Conservation (phyloP, 2,329 filamentous ascomycete species). For the Pseudogymnoascus sp. region DNA sequence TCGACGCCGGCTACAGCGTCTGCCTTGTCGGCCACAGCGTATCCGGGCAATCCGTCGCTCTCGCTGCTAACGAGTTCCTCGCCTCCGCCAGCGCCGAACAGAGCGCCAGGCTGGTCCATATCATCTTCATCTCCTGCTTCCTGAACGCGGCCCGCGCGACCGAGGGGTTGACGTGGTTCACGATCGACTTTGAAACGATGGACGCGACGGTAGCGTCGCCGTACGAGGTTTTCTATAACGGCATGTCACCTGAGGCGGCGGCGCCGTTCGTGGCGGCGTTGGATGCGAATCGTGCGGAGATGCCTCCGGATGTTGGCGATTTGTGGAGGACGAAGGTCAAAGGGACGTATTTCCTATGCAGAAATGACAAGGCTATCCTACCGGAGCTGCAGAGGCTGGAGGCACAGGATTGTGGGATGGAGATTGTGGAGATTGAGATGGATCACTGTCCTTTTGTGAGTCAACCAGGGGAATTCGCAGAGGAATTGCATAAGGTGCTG, state of each 20-base stretch:
- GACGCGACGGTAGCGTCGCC: neutral
- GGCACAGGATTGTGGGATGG: conserved; percentile 5
- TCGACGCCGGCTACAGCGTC: neutral
- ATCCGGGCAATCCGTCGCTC: conserved; percentile 1
- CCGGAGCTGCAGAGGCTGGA: conserved; percentile 3
- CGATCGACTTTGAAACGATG: conserved; percentile 8
- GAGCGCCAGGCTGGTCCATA: neutral
- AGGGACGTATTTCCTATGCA: conserved; percentile 6
- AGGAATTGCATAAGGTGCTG: conserved; percentile 3
- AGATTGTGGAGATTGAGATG: conserved; percentile 4
- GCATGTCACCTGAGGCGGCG: neutral
- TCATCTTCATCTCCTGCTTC: conserved; percentile 5
- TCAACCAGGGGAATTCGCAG: neutral
- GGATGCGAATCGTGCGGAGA: neutral
- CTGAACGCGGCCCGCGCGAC: neutral
- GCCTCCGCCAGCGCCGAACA: conserved; percentile 5
- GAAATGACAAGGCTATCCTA: conserved; percentile 1
- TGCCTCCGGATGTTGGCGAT: neutral
- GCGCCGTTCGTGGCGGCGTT: conserved; percentile 4
- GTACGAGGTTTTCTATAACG: neutral
- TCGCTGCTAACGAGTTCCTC: conserved; percentile 2
- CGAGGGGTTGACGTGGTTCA: neutral
- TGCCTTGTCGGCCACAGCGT: conserved; percentile 5
- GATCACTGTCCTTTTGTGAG: conserved; percentile 11
- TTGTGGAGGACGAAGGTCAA: conserved; percentile 2